Conservation (phyloP, 768 basidiomycete species). For the Omphalotus guepiniiformis region DNA sequence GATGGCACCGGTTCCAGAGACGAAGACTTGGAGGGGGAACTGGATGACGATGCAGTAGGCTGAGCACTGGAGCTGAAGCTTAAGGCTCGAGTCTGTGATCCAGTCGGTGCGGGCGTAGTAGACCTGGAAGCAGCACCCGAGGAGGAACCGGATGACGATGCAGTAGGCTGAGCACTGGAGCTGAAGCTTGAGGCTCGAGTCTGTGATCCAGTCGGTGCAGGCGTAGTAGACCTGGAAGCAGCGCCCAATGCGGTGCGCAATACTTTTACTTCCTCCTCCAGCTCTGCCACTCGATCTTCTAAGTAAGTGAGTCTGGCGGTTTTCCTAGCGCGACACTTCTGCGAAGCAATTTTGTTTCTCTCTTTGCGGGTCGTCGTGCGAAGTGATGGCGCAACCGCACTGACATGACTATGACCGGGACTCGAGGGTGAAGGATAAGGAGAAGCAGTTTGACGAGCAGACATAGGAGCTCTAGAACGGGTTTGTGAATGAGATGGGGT, state of each 20-base stretch:
- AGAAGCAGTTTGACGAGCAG: neutral
- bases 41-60: conserved; percentile 1
- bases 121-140: no score
- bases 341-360: conserved; percentile 1
- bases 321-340: conserved; percentile 6
- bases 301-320: conserved; percentile 4
- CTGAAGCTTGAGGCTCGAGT: no score
- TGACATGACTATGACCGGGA: conserved; percentile 4
- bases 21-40: conserved; percentile 2
- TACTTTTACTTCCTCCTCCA: conserved; percentile 4
- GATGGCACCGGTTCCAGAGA: conserved; percentile 3
- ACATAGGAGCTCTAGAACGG: neutral
- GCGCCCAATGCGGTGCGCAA: conserved; percentile 1
- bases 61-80: neutral
- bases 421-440: neutral
- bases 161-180: neutral
- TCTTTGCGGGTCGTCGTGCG: conserved; percentile 6
- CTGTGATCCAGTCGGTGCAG: no score
- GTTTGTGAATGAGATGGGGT: conserved; percentile 1
- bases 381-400: conserved; percentile 2
- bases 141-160: neutral
- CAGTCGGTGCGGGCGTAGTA: neutral
- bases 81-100: no score
- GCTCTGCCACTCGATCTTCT: conserved; percentile 4
- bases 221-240: no score